phyloP scores from a whole-genome alignment of 2,329 filamentous ascomycete species.

The Cladobotryum protrusum region DNA sequence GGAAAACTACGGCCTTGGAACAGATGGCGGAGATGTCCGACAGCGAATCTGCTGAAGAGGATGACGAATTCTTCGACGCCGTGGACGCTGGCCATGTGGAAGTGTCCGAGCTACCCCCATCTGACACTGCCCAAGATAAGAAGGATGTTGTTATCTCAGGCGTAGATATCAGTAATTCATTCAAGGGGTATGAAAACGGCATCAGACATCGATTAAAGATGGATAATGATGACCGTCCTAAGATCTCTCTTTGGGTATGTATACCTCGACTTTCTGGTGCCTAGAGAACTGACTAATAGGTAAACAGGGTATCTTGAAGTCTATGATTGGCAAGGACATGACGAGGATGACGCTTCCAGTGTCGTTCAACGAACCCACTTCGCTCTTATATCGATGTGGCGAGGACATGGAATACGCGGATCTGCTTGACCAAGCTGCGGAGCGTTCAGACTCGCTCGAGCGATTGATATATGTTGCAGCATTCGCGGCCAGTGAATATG shows the following conservation, averaged over 20 bases:
- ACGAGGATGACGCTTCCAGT: slow-evolving; percentile 98
- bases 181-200: slow-evolving; percentile 86
- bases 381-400: slow-evolving; percentile 84
- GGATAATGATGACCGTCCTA: slow-evolving; percentile 87
- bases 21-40: slow-evolving; percentile 72
- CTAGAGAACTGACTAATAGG: slow-evolving; percentile 17
- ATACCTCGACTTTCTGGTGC: background rate
- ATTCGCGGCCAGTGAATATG: slow-evolving; percentile 94
- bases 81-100: slow-evolving; percentile 90
- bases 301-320: slow-evolving; percentile 82
- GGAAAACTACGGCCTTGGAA: slow-evolving; percentile 61
- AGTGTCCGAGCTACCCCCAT: slow-evolving; percentile 60
- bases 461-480: slow-evolving; percentile 91
- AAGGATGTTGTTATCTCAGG: slow-evolving; percentile 37
- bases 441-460: slow-evolving; percentile 80
- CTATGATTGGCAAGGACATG: slow-evolving; percentile 99
- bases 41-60: slow-evolving; percentile 72
- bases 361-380: slow-evolving; percentile 97
- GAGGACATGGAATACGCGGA: slow-evolving; percentile 99
- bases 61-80: slow-evolving; percentile 95
- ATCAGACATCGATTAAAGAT: slow-evolving; percentile 74
- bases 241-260: slow-evolving; percentile 90
- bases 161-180: slow-evolving; percentile 68
- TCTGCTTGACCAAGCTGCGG: slow-evolving; percentile 80
- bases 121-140: slow-evolving; percentile 37